A percentile compares a stretch with the other conserved stretches of the same genome.
Conservation (phyloP, 441 rosid species). For the Populus hybrid region DNA sequence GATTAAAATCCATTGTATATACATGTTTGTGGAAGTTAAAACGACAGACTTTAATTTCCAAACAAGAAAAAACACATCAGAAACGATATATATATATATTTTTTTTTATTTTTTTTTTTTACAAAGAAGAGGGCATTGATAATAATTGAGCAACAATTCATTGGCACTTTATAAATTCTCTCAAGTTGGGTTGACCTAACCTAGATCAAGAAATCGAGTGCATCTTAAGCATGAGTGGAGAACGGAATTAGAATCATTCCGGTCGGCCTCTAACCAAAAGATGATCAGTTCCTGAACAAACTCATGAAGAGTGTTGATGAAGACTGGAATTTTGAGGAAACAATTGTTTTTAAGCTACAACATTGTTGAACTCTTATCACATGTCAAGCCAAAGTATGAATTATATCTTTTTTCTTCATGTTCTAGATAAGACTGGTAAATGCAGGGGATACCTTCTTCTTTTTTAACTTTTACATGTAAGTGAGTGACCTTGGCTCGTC, state of each 20-base stretch:
- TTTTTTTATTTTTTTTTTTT: too few species aligned
- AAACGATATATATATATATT: too few species aligned
- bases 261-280: conserved; percentile 53
- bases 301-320: conserved; percentile 26
- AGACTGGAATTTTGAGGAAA: conserved; percentile 33
- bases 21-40: too few species aligned
- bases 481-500: background rate
- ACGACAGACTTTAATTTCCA: too few species aligned
- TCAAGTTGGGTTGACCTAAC: conserved; percentile 19
- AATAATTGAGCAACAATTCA: background rate
- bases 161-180: background rate
- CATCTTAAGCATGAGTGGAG: conserved; percentile 37
- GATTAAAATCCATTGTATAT: background rate
- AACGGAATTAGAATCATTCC: conserved; percentile 52
- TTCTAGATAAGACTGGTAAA: background rate
- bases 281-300: background rate
- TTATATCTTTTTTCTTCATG: background rate
- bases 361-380: conserved; percentile 25
- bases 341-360: conserved; percentile 8
- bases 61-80: too few species aligned
- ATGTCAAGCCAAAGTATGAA: conserved; percentile 22
- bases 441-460: background rate
- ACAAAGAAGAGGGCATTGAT: too few species aligned
- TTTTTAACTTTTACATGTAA: background rate
- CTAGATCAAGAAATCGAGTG: conserved; percentile 19